Conservation (phyloP, 768 basidiomycete species). For the Dendrothele bispora region DNA sequence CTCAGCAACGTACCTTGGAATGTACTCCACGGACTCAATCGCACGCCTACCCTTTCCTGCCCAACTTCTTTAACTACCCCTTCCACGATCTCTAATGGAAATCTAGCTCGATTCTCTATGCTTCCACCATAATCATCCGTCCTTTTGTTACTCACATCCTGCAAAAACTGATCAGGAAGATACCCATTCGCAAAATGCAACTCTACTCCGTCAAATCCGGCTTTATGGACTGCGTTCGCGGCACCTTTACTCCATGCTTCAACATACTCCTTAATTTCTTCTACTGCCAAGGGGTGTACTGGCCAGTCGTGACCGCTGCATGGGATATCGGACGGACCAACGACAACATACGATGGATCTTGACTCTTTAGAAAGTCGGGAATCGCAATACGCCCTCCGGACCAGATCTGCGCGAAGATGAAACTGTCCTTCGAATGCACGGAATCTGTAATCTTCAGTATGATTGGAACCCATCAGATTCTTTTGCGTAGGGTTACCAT, state of each 20-base stretch:
- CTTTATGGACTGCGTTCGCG: conserved; percentile 35
- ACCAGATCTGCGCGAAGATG: conserved; percentile 48
- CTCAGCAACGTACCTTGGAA: conserved; percentile 24
- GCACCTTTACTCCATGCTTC: conserved; percentile 40
- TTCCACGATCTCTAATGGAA: conserved; percentile 41
- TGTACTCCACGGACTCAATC: conserved; percentile 41
- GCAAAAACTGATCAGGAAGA: conserved; percentile 45
- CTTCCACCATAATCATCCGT: conserved; percentile 55
- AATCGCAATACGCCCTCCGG: conserved; percentile 35
- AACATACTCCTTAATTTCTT: conserved; percentile 38
- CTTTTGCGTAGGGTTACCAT: not conserved
- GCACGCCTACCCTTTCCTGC: conserved; percentile 38
- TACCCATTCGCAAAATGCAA: conserved; percentile 31
- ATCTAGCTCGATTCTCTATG: conserved; percentile 46
- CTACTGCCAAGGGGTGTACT: conserved; percentile 31
- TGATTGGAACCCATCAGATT: not conserved
- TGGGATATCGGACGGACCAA: conserved; percentile 20
- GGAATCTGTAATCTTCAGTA: conserved; percentile 40
- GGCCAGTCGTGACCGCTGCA: conserved; percentile 11
- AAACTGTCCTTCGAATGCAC: conserved; percentile 50
- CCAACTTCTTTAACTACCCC: conserved; percentile 43
- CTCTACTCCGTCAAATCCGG: conserved; percentile 61
- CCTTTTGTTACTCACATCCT: conserved; percentile 39
- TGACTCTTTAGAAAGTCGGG: conserved; percentile 15
- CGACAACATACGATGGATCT: conserved; percentile 17